phyloP scores from a whole-genome alignment of 1,139 yeast genomes.

The Nakaseomyces nivariensis region DNA sequence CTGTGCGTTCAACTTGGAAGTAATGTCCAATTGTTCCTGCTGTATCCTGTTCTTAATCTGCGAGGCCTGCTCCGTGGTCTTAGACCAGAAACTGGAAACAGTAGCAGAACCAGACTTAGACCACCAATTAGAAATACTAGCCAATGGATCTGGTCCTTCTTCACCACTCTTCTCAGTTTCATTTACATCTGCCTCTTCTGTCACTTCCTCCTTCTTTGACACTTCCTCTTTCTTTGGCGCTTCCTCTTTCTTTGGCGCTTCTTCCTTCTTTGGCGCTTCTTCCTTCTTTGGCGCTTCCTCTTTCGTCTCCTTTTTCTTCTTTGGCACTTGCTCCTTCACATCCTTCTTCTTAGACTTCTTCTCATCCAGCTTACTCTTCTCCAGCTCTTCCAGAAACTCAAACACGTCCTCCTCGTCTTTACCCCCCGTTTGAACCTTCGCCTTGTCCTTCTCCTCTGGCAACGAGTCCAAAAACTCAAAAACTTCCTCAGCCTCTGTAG shows the following conservation, averaged over 20 bases:
- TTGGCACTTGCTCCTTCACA: constrained; percentile 9
- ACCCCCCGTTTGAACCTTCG: constrained; percentile 15
- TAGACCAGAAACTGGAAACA: constrained; percentile 61
- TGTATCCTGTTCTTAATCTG: constrained; percentile 23
- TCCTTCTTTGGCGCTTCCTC: constrained; percentile 6
- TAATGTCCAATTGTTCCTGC: constrained; percentile 29
- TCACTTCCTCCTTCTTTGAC: constrained; percentile 1
- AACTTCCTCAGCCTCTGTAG: constrained; percentile 61
- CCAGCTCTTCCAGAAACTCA: constrained; percentile 80
- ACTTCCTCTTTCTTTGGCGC: constrained; percentile 6
- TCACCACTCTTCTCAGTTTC: constrained; percentile 11
- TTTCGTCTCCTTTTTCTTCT: constrained; percentile 5
- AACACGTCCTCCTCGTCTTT: constrained; percentile 64
- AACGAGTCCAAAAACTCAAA: constrained; percentile 81
- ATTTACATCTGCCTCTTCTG: background rate
- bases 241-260: constrained; percentile 2
- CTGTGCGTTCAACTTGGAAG: constrained; percentile 32
- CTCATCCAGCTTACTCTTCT: constrained; percentile 29
- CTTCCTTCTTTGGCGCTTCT: constrained; percentile 6
- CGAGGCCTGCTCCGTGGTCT: constrained; percentile 30
- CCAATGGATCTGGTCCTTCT: constrained; percentile 46
- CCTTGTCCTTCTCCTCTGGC: constrained; percentile 49
- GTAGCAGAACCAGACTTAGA: constrained; percentile 63
- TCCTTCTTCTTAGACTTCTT: constrained; percentile 10
- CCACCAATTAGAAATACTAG: constrained; percentile 76